Base-by-base conservation (phyloP, 768 basidiomycete genomes). In the Chalciporus piperatus region DNA sequence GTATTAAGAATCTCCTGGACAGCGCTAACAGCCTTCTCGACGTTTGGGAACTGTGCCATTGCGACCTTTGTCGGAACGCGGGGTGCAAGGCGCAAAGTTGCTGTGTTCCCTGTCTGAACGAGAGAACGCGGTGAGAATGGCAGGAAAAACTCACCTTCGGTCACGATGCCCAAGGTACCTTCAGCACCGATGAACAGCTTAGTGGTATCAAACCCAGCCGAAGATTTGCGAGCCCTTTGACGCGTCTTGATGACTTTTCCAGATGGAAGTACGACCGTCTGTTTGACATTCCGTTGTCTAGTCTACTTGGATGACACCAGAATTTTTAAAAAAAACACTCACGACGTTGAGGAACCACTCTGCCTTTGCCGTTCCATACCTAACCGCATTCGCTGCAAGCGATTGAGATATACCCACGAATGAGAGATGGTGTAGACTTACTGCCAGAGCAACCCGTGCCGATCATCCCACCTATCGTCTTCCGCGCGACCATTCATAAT, bases 181-280 rank as follows among this genome's bases (percentile, higher is more conserved):
- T 94, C 92, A 3, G 90, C 89, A 4, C 92, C 92, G 43, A 94
- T 87, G 70, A 94, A 93, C 3, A 93, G 68, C 65, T 94, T 94
- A 0, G 89, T 93, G 1, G 80, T 77, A 61, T 95, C 93, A 61
- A 88, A 94, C 0, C 93, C 93, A 0, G 90, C 89, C 1, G 92
- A 80, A 3, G 89, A 92, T 64, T 97, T 95, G 43, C 90, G 75
- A 19, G 87, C 84, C 41, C 87, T 73, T 50, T 79, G 76, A 19
- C 92, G 82, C 0, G 93, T 96, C 65, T 93, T 92, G 61, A 97
- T 84, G 10, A 97, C 84, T 63, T 92, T 82, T 6, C 93, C 91
- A 45, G 78, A 82, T 0, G 92, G 89, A 25, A 94, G 81, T 0
- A 94, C 91, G 4, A 88, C 90, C 0, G 90, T 93, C 87, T 89